Evolutionary conservation across 2,329 filamentous ascomycete species (phyloP).

Genomic region (Fusarium nelsonii): DNA sequence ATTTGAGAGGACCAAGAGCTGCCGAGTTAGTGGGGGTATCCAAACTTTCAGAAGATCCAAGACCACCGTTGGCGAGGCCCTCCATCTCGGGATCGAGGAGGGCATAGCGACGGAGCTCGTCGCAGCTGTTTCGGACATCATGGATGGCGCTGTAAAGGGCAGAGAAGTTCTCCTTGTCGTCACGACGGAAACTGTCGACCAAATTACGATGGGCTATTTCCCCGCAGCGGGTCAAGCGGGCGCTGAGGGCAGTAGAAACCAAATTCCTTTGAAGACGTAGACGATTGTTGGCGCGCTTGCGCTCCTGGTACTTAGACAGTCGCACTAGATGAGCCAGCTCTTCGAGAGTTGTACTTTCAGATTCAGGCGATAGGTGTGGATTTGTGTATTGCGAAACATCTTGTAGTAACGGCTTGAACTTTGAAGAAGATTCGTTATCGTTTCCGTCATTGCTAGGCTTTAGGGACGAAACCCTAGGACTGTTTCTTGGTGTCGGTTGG

Average conservation of each 20-base stretch:
- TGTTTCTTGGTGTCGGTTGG: slow-evolving; percentile 49
- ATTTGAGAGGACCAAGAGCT: slow-evolving; percentile 54
- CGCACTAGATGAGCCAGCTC: slow-evolving; percentile 84
- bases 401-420: slow-evolving; percentile 67
- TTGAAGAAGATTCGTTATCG: slow-evolving; percentile 57
- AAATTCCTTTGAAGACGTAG: slow-evolving; percentile 80
- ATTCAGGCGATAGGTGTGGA: slow-evolving; percentile 68
- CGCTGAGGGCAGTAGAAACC: slow-evolving; percentile 79
- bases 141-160: slow-evolving; percentile 81
- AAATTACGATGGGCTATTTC: slow-evolving; percentile 80
- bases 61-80: slow-evolving; percentile 58
- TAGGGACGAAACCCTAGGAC: slow-evolving; percentile 44
- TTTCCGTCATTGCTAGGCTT: slow-evolving; percentile 52
- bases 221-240: slow-evolving; percentile 79
- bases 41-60: slow-evolving; percentile 62
- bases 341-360: slow-evolving; percentile 76
- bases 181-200: slow-evolving; percentile 81
- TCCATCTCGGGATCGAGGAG: slow-evolving; percentile 80
- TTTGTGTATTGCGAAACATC: slow-evolving; percentile 77
- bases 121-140: slow-evolving; percentile 82
- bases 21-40: slow-evolving; percentile 61
- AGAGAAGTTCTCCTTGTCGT: slow-evolving; percentile 83
- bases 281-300: slow-evolving; percentile 79
- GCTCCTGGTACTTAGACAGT: slow-evolving; percentile 83
- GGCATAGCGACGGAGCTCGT: slow-evolving; percentile 77